Conservation (phyloP, 148 eudicot genomes). For the Camellia granthamiana region DNA sequence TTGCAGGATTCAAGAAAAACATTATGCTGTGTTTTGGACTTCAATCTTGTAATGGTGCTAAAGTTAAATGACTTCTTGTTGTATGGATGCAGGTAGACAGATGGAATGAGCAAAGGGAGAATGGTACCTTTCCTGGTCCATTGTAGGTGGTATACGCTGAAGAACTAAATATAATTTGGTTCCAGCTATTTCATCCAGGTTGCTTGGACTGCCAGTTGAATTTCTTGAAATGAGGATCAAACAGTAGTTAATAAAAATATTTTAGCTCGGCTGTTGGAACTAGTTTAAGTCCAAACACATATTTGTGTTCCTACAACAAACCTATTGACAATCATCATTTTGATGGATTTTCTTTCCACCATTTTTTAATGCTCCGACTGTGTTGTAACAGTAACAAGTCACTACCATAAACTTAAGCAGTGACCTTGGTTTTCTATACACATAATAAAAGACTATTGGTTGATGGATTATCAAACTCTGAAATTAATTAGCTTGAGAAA, state of each 20-base stretch:
- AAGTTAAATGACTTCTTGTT: background rate
- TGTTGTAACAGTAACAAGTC: background rate
- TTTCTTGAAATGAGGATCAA: slow-evolving; percentile 3
- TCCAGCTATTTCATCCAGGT: background rate
- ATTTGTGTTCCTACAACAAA: background rate
- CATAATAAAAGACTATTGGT: too few species aligned
- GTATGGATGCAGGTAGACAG: slow-evolving; percentile 34
- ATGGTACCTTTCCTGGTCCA: slow-evolving; percentile 48
- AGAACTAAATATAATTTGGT: slow-evolving; percentile 3
- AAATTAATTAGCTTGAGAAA: too few species aligned
- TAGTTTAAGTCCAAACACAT: slow-evolving; percentile 20
- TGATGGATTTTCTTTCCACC: background rate
- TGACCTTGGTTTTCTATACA: too few species aligned
- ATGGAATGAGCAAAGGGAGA: slow-evolving; percentile 51
- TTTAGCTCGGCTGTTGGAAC: slow-evolving; percentile 16
- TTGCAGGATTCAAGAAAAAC: background rate
- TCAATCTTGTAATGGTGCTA: background rate
- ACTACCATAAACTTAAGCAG: too few species aligned
- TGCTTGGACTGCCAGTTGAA: slow-evolving; percentile 8
- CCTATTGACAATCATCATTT: background rate
- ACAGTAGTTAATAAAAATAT: slow-evolving; percentile 13
- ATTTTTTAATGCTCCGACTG: background rate
- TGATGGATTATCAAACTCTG: too few species aligned
- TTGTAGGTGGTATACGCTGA: slow-evolving; percentile 22
- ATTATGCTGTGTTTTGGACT: background rate